Conservation (phyloP, 2,329 filamentous ascomycete genomes). For the Monilinia laxa region DNA sequence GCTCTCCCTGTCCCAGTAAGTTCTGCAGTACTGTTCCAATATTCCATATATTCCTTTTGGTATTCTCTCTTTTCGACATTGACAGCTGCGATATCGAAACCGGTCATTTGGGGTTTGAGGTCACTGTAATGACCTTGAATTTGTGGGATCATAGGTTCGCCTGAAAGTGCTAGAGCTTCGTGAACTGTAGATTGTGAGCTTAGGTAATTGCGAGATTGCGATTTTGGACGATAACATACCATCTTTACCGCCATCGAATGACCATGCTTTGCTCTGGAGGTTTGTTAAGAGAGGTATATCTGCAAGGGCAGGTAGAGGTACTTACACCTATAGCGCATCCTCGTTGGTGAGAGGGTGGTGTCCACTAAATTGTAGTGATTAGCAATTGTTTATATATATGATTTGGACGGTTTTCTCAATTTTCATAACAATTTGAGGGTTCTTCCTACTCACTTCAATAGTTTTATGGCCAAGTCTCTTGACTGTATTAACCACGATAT, state of each 20-base stretch:
- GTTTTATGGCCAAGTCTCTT: conserved; percentile 55
- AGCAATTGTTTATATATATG: not conserved
- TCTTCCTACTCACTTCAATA: conserved; percentile 41
- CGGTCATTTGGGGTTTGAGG: conserved; percentile 39
- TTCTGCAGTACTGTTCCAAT: conserved; percentile 37
- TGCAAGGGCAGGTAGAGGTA: conserved; percentile 34
- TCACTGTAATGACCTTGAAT: conserved; percentile 31
- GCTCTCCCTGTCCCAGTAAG: conserved; percentile 41
- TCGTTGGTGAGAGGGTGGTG: conserved; percentile 50
- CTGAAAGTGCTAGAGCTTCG: conserved; percentile 52
- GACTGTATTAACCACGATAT: conserved; percentile 51
- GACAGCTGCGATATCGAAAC: conserved; percentile 37
- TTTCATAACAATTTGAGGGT: not conserved
- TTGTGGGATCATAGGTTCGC: conserved; percentile 48
- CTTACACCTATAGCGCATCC: conserved; percentile 45
- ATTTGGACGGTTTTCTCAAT: not conserved
- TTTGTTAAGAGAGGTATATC: conserved; percentile 1
- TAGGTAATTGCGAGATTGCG: not conserved
- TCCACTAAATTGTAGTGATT: conserved; percentile 45
- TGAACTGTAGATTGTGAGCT: conserved; percentile 40
- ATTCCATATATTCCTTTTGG: conserved; percentile 60
- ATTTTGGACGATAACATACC: conserved; percentile 24
- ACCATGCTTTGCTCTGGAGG: conserved; percentile 41
- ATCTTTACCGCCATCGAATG: conserved; percentile 52
- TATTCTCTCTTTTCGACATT: conserved; percentile 56